Evolutionary conservation across 306 rosid species (phyloP).

Genomic region (Pyrus betulifolia): DNA sequence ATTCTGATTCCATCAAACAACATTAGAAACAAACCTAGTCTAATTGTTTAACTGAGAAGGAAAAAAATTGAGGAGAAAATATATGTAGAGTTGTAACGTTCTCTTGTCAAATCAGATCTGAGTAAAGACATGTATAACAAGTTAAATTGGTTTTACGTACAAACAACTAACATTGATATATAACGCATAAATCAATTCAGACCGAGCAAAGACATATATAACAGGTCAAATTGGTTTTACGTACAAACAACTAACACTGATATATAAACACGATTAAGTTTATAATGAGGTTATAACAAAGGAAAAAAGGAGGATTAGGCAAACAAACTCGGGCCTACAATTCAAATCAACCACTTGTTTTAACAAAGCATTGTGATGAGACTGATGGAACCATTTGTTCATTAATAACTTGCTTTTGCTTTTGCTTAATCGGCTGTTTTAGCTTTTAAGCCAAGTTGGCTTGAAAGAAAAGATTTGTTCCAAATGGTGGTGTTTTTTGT

Average conservation of each 20-base stretch:
- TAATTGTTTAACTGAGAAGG: not conserved
- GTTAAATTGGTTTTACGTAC: no score
- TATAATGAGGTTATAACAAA: not conserved
- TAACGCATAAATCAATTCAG: no score
- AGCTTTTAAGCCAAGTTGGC: not conserved
- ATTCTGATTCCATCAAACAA: not conserved
- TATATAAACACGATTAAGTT: not conserved
- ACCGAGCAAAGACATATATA: no score
- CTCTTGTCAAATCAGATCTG: not conserved
- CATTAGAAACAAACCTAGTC: not conserved
- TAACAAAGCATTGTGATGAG: not conserved
- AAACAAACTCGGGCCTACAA: conserved; percentile 14
- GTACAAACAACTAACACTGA: not conserved
- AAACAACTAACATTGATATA: not conserved
- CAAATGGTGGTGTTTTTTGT: not conserved
- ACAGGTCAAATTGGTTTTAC: no score
- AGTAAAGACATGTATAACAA: no score
- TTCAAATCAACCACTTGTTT: not conserved
- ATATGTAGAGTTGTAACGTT: not conserved
- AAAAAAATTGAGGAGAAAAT: not conserved
- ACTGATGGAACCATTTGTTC: not conserved
- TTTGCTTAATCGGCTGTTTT: not conserved
- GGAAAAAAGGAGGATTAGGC: not conserved
- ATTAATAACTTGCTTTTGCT: not conserved
- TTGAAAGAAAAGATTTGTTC: not conserved